Base-by-base conservation (phyloP, 768 basidiomycete species). In the Megacollybia marginata region DNA sequence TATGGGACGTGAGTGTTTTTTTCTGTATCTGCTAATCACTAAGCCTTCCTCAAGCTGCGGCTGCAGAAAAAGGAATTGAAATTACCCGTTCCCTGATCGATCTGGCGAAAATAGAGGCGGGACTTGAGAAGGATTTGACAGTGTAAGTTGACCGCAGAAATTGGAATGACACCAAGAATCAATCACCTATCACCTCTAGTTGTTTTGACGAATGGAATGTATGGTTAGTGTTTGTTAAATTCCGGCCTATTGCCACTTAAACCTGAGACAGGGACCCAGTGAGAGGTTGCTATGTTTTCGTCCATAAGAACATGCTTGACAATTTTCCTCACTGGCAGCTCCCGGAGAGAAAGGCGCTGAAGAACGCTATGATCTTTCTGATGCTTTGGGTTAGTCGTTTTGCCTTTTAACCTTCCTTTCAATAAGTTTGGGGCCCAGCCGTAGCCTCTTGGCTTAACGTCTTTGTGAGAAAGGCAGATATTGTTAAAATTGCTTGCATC, bases 381-480 rank as follows among this genome's bases (percentile, higher is more conserved):
- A 79, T 56, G 75, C 75, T 33, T 62, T 79, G 4, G 69, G 70
- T 70, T 52, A 9, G 55, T 11, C 32, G 19, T 40, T 2, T 36
- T 44, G 31, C 3, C 40, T 50, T 9, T 50, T 54, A n/a, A 53
- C 53, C 9, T 56, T 54, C 48, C 6, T 28, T 2, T 28, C 6
- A 3, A 28, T 3, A 28, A 28, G 6, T 6, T 28, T 28, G 2
- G 23, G 6, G 52, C 57, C 40, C 48, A 71, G 80, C 78, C 15
- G 78, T 83, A 46, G 77, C 75, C 2, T 67, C 76, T 9, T 83
- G 80, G 79, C 61, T 83, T 47, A 81, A 82, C 56, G 73, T 80
- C 5, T 77, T 83, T 52, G 71, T 82, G 6, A 69, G 80, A 15
- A 77, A 83, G 46, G 75, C 78, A 5, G 75, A 79, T 55, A 66